Conservation (phyloP, 1,284 basidiomycete genomes). For the Ceratobasidium sp. region DNA sequence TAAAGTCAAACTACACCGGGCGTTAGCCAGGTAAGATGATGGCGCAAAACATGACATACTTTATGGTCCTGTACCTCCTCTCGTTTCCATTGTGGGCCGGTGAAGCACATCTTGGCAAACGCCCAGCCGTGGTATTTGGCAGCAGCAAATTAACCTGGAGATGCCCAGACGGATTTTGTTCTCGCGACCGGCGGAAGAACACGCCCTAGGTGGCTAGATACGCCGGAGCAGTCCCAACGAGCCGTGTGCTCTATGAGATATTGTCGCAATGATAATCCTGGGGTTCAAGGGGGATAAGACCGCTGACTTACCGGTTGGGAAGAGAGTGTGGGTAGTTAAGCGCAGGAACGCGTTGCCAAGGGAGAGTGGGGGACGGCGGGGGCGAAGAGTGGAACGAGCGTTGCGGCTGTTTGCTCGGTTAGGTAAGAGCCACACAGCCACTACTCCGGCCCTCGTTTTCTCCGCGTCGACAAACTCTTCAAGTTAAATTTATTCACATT, state of each 20-base stretch:
- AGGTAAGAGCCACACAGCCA: constrained; percentile 19
- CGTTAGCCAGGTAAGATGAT: constrained; percentile 9
- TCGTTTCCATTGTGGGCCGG: constrained; percentile 90
- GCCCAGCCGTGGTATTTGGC: constrained; percentile 42
- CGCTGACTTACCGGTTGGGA: not conserved
- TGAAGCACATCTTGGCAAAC: constrained; percentile 71
- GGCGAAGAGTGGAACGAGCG: not conserved
- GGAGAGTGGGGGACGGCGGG: not conserved
- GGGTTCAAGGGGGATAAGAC: not conserved
- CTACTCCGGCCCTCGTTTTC: constrained; percentile 9
- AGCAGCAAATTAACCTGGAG: not conserved
- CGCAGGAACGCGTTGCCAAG: constrained; percentile 34
- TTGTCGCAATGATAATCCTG: not conserved
- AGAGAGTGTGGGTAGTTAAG: constrained; percentile 19
- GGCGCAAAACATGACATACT: constrained; percentile 62
- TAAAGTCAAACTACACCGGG: constrained; percentile 88
- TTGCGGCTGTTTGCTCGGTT: not conserved
- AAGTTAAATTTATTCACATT: constrained; percentile 4
- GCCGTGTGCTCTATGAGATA: not conserved
- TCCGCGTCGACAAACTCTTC: not conserved
- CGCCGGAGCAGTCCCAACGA: not conserved
- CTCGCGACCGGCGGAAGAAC: constrained; percentile 45
- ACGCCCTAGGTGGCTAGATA: constrained; percentile 8
- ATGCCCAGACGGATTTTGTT: constrained; percentile 16
- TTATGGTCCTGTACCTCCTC: constrained; percentile 99